Evolutionary conservation across 768 basidiomycete genomes (phyloP), one percentile per base, ranked within the genome.

Genomic region (Termitomyces sp.): DNA sequence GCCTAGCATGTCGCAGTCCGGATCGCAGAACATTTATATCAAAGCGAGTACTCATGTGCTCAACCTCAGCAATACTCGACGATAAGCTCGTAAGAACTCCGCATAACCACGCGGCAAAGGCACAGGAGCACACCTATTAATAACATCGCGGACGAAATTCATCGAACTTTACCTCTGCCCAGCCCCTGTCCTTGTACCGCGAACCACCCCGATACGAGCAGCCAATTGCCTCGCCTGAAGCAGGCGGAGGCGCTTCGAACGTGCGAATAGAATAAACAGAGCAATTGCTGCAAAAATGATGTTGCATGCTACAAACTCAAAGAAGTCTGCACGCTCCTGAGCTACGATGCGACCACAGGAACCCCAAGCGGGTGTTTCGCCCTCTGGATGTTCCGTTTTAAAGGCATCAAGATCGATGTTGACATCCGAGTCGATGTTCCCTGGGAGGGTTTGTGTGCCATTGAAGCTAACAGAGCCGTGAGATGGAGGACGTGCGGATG

Each of bases 231-330:
- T 78, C 53, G 92, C 90, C 55, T 94, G 92, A 61, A 86, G 74
- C 24, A 85, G 77, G 49, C 88, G 84, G 58, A 92, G 72, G 62
- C 83, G 77, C 62, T 81, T 83, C 45, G 87, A 85, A 47, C 94
- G 79, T 56, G 84, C 77, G 52, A 90, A 77, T 37, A 94, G 77
- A 18, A 93, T 71, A 22, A 77, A 73, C 26, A 94, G 69, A 1
- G 90, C 84, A 12, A 89, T 71, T 1, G 79, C 72, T 1, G 85
- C 85, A 66, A 97, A 87, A 13, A 88, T 62, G 31, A 90, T 64
- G 67, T 94, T 96, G 68, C 91, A 87, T 26, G 86, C 92, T 8
- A 95, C 73, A 70, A 97, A 98, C 69, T 97, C 94, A 73, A 85
- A 91, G 68, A 92, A 98, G 70, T 94, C 92, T 8, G 81, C 87